Evolutionary conservation across 169 alveolate genomes (phyloP).

Genomic region (Babesia bovis): DNA sequence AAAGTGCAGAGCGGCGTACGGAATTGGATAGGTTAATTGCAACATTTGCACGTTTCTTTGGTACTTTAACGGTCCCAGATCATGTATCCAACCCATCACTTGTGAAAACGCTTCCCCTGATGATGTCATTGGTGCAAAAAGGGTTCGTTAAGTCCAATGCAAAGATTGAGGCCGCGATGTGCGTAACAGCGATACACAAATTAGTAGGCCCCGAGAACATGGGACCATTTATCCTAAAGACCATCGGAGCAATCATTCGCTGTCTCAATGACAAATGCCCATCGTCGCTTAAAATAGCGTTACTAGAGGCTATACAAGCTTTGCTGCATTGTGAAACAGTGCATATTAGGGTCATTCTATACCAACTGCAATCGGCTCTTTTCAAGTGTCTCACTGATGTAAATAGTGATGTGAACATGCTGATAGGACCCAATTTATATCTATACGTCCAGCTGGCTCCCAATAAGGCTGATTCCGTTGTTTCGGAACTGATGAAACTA

Average conservation of each 20-base stretch:
- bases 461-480: conserved; percentile 23
- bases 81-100: neutral
- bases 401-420: conserved; percentile 28
- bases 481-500: conserved; percentile 12
- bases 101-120: conserved; percentile 6
- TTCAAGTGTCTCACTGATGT: conserved; percentile 41
- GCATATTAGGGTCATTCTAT: conserved; percentile 30
- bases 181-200: conserved; percentile 3
- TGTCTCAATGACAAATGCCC: conserved; percentile 36
- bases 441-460: conserved; percentile 31
- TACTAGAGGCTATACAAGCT: conserved; percentile 14
- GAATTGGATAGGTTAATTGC: conserved; percentile 29
- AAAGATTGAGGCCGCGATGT: conserved; percentile 31
- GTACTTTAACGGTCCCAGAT: neutral
- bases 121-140: conserved; percentile 21
- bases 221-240: conserved; percentile 47
- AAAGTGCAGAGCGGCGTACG: conserved; percentile 32
- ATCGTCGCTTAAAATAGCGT: conserved; percentile 18
- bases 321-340: conserved; percentile 21
- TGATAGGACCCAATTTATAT: conserved; percentile 17
- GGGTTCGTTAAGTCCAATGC: conserved; percentile 17
- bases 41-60: conserved; percentile 1
- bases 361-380: conserved; percentile 40
- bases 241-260: conserved; percentile 46
- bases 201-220: conserved; percentile 19